Evolutionary conservation across 176 grass and related monocot genomes (phyloP), one percentile per base, ranked within the genome.

Genomic region (Dendrocalamus sinicus): DNA sequence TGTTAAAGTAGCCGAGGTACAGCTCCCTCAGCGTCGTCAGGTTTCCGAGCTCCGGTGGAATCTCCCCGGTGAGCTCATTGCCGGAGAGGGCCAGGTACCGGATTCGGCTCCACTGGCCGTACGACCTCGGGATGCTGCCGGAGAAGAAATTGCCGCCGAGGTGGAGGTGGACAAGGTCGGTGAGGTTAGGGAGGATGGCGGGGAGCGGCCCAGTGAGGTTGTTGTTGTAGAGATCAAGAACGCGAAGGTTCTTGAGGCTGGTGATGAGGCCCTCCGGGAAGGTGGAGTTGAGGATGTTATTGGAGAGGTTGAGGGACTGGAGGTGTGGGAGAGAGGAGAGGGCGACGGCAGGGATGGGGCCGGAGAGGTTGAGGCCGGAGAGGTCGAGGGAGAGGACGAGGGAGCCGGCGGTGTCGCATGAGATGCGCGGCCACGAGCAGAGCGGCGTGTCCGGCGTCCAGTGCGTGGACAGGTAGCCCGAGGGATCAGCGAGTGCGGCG

Each of bases 1-100:
- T 95, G 85, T 98, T 98, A 80, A 90, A 98, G 85, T 98, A 98
- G 1, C 95, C 95, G 23, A 98, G 70, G 48, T 98, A 98, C 64
- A 98, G 85, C 78, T 98, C 87, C 24, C 64, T 60, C 6, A 98
- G 73, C 37, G 88, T 91, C 40, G 85, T 75, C n/a, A 98, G 91
- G 37, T 93, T 95, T 5, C 92, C 91, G 64, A 98, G 83, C 87
- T 95, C 93, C 12, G 77, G 75, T 19, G 95, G 95, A 26, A 98
- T 64, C 76, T 63, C 57, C 24, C 95, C 95, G 1, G 76, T 85
- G n/a, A 98, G 92, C 87, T 95, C 95, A 52, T 98, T 98, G 52
- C 95, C 95, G 48, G 95, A 95, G 85, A 95, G 78, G 3, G 95
- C 95, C 22, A 98, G 88, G 70, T 98, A 98, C 35, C 88, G 89